Evolutionary conservation across 2,329 filamentous ascomycete genomes (phyloP), one percentile per base, ranked within the genome.

Genomic region (Fonsecaea multimorphosa): DNA sequence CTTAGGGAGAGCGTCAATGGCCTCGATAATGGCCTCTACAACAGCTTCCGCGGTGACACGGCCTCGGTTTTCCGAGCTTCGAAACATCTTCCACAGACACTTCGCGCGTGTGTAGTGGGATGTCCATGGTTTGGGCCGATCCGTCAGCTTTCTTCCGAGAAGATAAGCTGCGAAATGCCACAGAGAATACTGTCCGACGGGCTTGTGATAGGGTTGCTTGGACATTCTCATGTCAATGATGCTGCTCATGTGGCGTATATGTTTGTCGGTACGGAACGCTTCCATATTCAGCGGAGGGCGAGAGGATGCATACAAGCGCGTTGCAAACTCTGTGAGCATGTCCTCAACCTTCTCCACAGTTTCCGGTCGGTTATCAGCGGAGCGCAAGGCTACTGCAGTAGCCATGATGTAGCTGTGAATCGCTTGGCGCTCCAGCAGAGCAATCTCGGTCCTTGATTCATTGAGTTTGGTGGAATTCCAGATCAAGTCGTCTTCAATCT

Each of bases 381-480:
- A 82, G 53, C 85, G 83, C 64, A 86, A 81, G 14, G 87, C 86
- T 53, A 85, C 82, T 19, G 88, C 86, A 46, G 89, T 81, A 7
- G 89, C 88, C 87, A 91, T 90, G 2, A 85, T 80, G 72, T 91
- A 92, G 75, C 91, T 94, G 76, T 96, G 92, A 53, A 96, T 93
- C 0, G 92, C 89, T 72, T 87, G 87, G 34, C 92, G 87, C 76
- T 97, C 92, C 67, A 91, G 86, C 58, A 87, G 87, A 27, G 92
- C 85, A 52, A 96, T 78, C 64, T 96, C 92, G 3, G 82, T 80
- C 62, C 90, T 88, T 72, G 90, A 89, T 75, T 91, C 94, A 78
- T 96, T 96, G 78, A 96, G 89, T 77, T 96, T 96, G 71, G 96
- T 92, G 0, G 92, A 91, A 22, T 89, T 91, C 93, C 93, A 96